These are phyloP conservation scores for Ceratobasidium sp. DNA, from an alignment of 1,284 basidiomycete species.

Conservation along the genomic window DNA sequence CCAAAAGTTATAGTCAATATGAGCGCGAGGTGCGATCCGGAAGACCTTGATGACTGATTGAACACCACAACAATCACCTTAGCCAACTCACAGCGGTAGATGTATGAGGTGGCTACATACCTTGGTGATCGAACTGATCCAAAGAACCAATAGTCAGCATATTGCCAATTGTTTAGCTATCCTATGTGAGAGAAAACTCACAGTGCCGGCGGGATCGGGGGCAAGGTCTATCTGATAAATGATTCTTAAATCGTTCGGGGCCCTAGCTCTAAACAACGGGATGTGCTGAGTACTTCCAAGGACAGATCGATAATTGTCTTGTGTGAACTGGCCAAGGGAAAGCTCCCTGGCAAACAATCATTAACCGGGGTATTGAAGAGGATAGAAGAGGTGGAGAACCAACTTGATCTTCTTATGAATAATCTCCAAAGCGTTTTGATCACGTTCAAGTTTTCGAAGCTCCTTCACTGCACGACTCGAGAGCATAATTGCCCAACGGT, in stretches of 20 bases:
- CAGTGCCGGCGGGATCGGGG: conserved; percentile 4
- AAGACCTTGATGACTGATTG: conserved; percentile 28
- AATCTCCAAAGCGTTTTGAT: conserved; percentile 25
- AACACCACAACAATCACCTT: no score
- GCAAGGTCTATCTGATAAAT: conserved; percentile 25
- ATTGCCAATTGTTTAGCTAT: no score
- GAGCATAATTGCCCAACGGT: conserved; percentile 28
- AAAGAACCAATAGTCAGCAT: background rate
- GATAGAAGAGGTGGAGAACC: background rate
- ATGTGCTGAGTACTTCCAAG: conserved; percentile 19
- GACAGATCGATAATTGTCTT: conserved; percentile 10
- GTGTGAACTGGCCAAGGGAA: background rate
- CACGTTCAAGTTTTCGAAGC: conserved; percentile 12
- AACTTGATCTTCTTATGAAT: conserved; percentile 34
- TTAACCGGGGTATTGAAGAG: background rate
- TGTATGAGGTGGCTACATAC: background rate
- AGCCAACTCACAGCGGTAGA: no score
- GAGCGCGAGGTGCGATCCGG: conserved; percentile 2
- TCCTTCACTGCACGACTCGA: conserved; percentile 12
- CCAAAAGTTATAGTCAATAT: conserved; percentile 28
- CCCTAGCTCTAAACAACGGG: conserved; percentile 16
- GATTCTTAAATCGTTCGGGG: conserved; percentile 5
- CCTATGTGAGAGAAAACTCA: no score
- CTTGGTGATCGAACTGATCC: conserved; percentile 32
- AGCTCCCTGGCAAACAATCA: background rate